phyloP scores from a whole-genome alignment of 176 grass and related monocot species.

The Oryza officinalis region DNA sequence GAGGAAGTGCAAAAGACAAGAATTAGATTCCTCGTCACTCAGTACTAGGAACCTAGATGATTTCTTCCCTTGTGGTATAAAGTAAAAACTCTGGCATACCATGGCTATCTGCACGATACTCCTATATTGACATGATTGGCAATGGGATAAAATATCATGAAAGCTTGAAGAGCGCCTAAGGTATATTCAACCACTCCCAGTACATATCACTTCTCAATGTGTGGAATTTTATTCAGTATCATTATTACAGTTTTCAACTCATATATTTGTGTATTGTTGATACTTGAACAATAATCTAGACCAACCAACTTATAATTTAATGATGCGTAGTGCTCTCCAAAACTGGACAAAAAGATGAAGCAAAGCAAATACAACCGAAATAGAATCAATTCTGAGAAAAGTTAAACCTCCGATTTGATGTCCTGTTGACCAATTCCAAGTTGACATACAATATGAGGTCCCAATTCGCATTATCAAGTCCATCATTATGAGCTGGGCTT shows the following conservation, averaged over 20 bases:
- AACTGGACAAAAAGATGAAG: slow-evolving; percentile 13
- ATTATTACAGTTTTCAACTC: background rate
- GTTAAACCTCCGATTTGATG: slow-evolving; percentile 72
- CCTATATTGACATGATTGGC: background rate
- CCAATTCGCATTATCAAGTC: slow-evolving; percentile 89
- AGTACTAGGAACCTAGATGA: background rate
- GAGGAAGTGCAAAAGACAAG: background rate
- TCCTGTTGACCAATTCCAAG: slow-evolving; percentile 72
- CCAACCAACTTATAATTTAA: background rate
- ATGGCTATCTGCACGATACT: background rate
- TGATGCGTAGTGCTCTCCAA: background rate
- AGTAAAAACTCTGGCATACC: background rate
- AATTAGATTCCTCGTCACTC: background rate
- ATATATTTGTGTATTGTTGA: background rate
- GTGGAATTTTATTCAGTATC: background rate
- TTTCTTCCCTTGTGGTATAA: background rate
- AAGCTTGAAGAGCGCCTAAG: background rate
- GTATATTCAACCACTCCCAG: background rate
- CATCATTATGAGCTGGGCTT: slow-evolving; percentile 73
- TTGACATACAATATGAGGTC: slow-evolving; percentile 94
- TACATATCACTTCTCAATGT: background rate
- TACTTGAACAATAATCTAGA: background rate
- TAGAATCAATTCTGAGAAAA: slow-evolving; percentile 16
- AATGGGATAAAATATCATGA: background rate
- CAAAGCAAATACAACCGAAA: background rate